These are phyloP conservation scores for Vicia sativa DNA, from an alignment of 306 rosid species.

Conservation along the genomic window DNA sequence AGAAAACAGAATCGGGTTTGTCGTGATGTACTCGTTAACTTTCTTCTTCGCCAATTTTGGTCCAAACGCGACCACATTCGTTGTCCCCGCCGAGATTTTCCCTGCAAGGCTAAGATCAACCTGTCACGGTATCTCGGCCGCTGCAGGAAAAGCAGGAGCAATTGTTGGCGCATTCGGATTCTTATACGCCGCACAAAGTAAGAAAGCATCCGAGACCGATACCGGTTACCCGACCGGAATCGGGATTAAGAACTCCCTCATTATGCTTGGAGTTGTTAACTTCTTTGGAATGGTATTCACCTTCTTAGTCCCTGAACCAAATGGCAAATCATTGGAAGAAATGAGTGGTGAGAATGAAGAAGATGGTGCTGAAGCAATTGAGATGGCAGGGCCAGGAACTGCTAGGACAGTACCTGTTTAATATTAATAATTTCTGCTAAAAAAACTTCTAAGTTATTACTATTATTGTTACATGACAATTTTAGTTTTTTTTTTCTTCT, in stretches of 20 bases:
- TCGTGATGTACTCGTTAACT: constrained; percentile 70
- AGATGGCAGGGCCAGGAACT: constrained; percentile 7
- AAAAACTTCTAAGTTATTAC: not conserved
- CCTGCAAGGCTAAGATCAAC: constrained; percentile 90
- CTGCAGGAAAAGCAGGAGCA: constrained; percentile 91
- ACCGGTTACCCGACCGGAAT: constrained; percentile 79
- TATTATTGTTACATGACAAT: not conserved
- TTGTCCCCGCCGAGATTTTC: constrained; percentile 89
- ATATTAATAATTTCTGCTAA: constrained; percentile 22
- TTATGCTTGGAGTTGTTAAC: constrained; percentile 74
- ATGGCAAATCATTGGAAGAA: constrained; percentile 86
- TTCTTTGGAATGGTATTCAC: constrained; percentile 65
- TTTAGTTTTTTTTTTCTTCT: constrained; percentile 11
- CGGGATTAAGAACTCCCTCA: constrained; percentile 69
- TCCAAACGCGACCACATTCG: constrained; percentile 87
- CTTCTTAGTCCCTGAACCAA: constrained; percentile 80
- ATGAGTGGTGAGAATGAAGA: constrained; percentile 73
- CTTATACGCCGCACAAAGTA: constrained; percentile 75
- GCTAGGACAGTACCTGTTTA: constrained; percentile 55
- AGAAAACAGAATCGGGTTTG: constrained; percentile 59
- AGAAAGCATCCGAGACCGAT: constrained; percentile 37
- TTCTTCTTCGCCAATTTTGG: constrained; percentile 93
- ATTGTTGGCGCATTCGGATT: constrained; percentile 91
- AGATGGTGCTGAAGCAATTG: constrained; percentile 30
- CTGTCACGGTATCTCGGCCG: constrained; percentile 91